Conservation (phyloP, 2,329 filamentous ascomycete genomes). For the Nothophoma quercina region DNA sequence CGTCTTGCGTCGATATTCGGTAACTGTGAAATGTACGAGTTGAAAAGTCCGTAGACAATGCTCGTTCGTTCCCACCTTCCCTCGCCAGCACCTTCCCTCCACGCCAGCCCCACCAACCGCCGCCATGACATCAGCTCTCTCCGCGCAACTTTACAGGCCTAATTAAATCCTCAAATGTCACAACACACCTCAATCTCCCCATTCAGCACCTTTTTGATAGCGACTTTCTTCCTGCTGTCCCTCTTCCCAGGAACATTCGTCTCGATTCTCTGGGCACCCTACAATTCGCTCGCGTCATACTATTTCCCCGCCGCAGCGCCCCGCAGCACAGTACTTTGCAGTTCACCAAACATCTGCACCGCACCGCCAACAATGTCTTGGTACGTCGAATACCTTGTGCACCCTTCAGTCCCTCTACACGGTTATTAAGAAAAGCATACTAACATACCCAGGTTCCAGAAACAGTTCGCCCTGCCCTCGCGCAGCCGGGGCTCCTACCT, state of each 20-base stretch:
- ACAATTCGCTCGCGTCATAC: constrained; percentile 37
- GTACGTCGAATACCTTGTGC: too few species aligned
- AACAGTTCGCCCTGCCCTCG: constrained; percentile 79
- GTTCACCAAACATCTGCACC: constrained; percentile 40
- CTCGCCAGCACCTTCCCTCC: constrained; percentile 2
- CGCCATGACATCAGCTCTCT: constrained; percentile 23
- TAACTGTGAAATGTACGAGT: too few species aligned
- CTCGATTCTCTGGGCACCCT: constrained; percentile 49
- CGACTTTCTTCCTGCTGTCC: constrained; percentile 58
- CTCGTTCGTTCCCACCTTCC: too few species aligned
- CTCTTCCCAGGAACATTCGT: constrained; percentile 60
- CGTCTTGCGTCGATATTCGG: too few species aligned
- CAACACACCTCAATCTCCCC: constrained; percentile 41
- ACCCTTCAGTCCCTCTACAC: background rate
- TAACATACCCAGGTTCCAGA: constrained; percentile 66
- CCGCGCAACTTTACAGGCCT: constrained; percentile 4
- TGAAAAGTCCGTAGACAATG: too few species aligned
- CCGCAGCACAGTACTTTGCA: constrained; percentile 33
- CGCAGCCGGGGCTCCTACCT: constrained; percentile 86
- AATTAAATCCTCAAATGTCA: constrained; percentile 11
- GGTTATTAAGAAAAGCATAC: background rate
- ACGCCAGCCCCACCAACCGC: constrained; percentile 14
- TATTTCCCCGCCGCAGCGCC: constrained; percentile 24
- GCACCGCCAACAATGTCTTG: constrained; percentile 42
- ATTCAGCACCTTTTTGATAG: constrained; percentile 55